A percentile compares a stretch with the other conserved stretches of the same genome.
Evolutionary conservation across 371 early-diverging fungal genomes (phyloP).

Genomic region (Phascolomyces articulosus): DNA sequence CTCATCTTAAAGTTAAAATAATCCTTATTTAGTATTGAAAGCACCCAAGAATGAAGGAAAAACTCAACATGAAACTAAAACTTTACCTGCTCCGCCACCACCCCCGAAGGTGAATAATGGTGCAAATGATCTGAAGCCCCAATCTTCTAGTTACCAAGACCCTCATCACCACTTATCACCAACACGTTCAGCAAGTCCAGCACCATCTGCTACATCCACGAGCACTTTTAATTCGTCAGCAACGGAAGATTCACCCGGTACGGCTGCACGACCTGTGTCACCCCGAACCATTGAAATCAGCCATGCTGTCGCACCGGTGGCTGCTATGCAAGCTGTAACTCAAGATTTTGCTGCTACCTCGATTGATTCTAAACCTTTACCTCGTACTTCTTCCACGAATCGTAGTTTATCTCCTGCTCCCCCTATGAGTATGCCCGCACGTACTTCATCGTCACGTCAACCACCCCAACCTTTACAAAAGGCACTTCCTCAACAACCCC

Average conservation of each 20-base stretch:
- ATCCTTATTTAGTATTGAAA: background rate
- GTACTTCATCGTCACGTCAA: background rate
- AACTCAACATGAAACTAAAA: constrained; percentile 1
- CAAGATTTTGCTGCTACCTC: constrained; percentile 3
- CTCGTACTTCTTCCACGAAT: constrained; percentile 20
- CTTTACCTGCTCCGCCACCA: constrained; percentile 14
- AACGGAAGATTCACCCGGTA: constrained; percentile 13
- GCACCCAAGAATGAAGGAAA: background rate
- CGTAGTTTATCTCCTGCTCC: background rate
- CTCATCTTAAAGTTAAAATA: background rate
- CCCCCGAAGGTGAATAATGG: constrained; percentile 5
- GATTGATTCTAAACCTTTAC: constrained; percentile 1
- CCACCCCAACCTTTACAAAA: background rate
- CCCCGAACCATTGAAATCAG: constrained; percentile 22
- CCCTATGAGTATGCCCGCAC: background rate
- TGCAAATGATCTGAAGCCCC: background rate
- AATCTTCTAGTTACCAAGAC: background rate
- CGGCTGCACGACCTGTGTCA: constrained; percentile 15
- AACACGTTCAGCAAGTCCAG: constrained; percentile 5
- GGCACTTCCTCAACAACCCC: constrained; percentile 7
- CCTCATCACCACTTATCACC: constrained; percentile 6
- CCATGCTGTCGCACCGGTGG: constrained; percentile 19
- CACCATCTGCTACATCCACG: constrained; percentile 12
- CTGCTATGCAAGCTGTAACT: constrained; percentile 22
- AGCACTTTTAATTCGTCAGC: constrained; percentile 10